Evolutionary conservation across 2,329 filamentous ascomycete genomes (phyloP).

Genomic region (Aureobasidium pullulans): DNA sequence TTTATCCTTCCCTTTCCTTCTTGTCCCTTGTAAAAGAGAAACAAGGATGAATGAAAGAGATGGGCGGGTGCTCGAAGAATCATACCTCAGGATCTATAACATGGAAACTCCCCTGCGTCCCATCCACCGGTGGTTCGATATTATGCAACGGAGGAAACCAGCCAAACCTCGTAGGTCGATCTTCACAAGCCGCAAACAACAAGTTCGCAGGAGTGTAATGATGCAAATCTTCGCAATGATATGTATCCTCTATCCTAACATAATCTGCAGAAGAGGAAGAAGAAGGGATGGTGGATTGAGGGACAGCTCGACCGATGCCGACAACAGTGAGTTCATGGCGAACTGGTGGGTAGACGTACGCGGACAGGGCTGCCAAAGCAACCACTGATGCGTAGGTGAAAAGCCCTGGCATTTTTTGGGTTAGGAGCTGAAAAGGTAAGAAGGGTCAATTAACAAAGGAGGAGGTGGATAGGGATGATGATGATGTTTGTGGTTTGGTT

Average conservation of each 20-base stretch:
- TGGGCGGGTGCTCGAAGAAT: neutral
- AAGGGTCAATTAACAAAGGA: neutral
- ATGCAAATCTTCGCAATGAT: constrained; percentile 55
- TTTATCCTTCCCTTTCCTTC: neutral
- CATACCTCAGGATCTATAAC: constrained; percentile 48
- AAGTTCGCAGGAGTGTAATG: constrained; percentile 41
- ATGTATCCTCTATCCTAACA: constrained; percentile 38
- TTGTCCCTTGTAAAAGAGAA: neutral
- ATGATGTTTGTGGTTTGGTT: neutral
- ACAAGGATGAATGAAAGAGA: neutral
- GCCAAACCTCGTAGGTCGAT: constrained; percentile 34
- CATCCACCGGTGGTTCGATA: constrained; percentile 34
- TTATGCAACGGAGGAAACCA: constrained; percentile 48
- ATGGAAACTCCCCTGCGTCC: constrained; percentile 41
- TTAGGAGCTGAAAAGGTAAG: neutral
- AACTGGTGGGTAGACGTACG: neutral
- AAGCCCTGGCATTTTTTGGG: neutral
- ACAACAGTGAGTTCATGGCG: neutral
- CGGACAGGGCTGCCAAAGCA: neutral
- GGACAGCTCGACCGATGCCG: neutral
- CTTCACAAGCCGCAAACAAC: constrained; percentile 53
- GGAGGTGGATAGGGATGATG: neutral
- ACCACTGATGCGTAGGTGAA: neutral
- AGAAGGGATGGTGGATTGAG: neutral
- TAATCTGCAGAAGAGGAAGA: constrained; percentile 19